A percentile compares a stretch with the other conserved stretches of the same genome.
phyloP scores from a whole-genome alignment of 805 yeast genomes.

The Metschnikowia aberdeeniae region DNA sequence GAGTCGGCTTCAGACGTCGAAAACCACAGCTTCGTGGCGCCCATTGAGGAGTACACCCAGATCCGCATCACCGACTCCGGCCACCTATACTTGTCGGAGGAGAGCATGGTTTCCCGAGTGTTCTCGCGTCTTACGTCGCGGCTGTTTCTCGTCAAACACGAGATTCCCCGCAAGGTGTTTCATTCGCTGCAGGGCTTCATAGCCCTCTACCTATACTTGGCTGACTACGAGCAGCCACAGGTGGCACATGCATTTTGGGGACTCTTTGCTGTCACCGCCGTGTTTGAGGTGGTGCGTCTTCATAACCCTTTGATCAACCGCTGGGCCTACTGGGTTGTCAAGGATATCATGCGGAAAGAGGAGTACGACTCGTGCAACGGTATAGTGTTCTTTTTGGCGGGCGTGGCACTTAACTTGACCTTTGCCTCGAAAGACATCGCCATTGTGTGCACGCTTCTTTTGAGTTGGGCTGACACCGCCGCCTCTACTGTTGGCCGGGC shows the following conservation, averaged over 20 bases:
- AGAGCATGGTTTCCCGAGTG: background rate
- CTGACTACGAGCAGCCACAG: constrained; percentile 51
- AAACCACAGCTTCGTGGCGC: background rate
- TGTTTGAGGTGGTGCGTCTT: constrained; percentile 68
- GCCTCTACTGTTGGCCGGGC: constrained; percentile 91
- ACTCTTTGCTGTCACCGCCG: constrained; percentile 53
- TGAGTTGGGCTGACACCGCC: constrained; percentile 97
- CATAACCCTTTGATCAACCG: constrained; percentile 57
- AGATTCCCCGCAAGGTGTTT: constrained; percentile 80
- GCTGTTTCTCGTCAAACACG: constrained; percentile 66
- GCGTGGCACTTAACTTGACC: constrained; percentile 66
- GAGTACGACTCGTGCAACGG: constrained; percentile 79
- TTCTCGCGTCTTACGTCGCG: constrained; percentile 6
- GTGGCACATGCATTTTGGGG: constrained; percentile 58
- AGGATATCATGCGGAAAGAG: constrained; percentile 79
- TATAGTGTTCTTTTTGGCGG: constrained; percentile 80
- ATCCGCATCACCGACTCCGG: background rate
- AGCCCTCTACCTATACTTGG: constrained; percentile 67
- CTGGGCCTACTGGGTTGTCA: constrained; percentile 61
- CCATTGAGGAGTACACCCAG: background rate
- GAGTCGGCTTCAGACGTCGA: background rate
- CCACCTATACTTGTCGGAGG: constrained; percentile 5
- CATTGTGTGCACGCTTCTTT: constrained; percentile 67
- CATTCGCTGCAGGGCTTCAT: constrained; percentile 88
- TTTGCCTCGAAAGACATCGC: constrained; percentile 77